phyloP scores from a whole-genome alignment of 2,329 filamentous ascomycete species.

The Fusarium nelsonii region DNA sequence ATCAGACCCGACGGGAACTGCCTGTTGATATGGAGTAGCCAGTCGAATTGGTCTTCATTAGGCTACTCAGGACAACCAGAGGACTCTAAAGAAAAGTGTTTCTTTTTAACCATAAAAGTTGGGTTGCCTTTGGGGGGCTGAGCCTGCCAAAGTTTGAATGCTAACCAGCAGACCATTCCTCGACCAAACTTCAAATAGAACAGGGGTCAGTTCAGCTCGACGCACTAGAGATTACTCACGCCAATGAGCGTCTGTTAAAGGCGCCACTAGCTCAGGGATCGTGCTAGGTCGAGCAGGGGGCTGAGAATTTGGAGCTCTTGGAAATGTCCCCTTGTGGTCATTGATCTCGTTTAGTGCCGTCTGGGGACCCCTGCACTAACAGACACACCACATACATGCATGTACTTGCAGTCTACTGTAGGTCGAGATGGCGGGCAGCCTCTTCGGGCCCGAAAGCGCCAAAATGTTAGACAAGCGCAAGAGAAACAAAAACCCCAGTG shows the following conservation, averaged over 20 bases:
- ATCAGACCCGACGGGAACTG: not conserved
- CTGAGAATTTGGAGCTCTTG: constrained; percentile 13
- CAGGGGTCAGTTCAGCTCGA: constrained; percentile 39
- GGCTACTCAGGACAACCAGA: not conserved
- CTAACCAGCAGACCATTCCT: constrained; percentile 13
- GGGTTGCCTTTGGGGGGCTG: constrained; percentile 27
- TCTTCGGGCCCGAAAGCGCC: constrained; percentile 11
- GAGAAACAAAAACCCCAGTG: constrained; percentile 37
- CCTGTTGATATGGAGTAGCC: not conserved
- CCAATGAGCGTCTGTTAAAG: constrained; percentile 32
- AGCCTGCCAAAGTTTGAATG: constrained; percentile 18
- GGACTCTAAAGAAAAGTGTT: not conserved
- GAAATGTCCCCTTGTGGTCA: constrained; percentile 24
- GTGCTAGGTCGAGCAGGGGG: constrained; percentile 23
- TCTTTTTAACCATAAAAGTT: constrained; percentile 15
- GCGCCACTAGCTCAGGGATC: constrained; percentile 27
- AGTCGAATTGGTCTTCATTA: too few relatives aligned
- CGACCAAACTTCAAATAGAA: constrained; percentile 10
- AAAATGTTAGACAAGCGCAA: constrained; percentile 16
- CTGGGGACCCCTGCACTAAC: constrained; percentile 24
- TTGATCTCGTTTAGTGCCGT: constrained; percentile 27
- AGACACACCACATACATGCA: not conserved
- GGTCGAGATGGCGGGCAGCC: constrained; percentile 14
- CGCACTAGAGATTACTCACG: constrained; percentile 24
- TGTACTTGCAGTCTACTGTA: constrained; percentile 18